Base-by-base conservation (phyloP, 1,284 basidiomycete species). In the Exobasidium cylindrosporum region DNA sequence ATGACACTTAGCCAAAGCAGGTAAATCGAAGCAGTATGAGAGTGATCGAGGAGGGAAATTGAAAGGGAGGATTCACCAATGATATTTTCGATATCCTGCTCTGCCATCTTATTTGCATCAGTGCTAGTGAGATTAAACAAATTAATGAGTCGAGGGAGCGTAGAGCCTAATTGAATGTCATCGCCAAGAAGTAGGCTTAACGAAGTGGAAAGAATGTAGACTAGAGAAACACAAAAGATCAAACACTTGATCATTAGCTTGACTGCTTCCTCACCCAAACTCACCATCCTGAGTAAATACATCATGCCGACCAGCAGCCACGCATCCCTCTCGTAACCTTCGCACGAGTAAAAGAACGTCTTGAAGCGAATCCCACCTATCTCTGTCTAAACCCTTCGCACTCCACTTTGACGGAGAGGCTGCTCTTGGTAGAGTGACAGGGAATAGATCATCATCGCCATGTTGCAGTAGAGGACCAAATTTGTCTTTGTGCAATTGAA, bases 281-380 rank as follows among this genome's bases (percentile, higher is more conserved):
- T 50, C 47, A 50, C 47, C 47, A 32, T 55, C 53, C 4, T 31
- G 17, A 23, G 53, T 28, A 17, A 55, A 55, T n/a, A 11, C n/a
- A 17, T 55, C 53, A 2, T 23, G n/a, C 31, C 53, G 4, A 35
- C 17, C 21, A 29, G 53, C 53, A 44, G 53, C 53, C 17, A 55
- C 53, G 21, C 53, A 55, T 21, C 53, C 53, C 30, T 55, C 53
- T 21, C 53, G 31, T 23, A 55, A 23, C 30, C 53, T 43, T 4
- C 53, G 26, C 23, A 55, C 53, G 29, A 55, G 30, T 5, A 55
- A 28, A 14, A 55, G 53, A 5, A 55, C 26, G 21, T 55, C 53
- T 21, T 35, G 31, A 17, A 55, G 29, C 17, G 53, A 55, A 14
- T 35, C 24, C 31, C 29, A 40, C 21, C 23, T 50, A 26, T 7